Conservation (phyloP, 768 basidiomycete genomes). For the Rossbeevera mucosa region DNA sequence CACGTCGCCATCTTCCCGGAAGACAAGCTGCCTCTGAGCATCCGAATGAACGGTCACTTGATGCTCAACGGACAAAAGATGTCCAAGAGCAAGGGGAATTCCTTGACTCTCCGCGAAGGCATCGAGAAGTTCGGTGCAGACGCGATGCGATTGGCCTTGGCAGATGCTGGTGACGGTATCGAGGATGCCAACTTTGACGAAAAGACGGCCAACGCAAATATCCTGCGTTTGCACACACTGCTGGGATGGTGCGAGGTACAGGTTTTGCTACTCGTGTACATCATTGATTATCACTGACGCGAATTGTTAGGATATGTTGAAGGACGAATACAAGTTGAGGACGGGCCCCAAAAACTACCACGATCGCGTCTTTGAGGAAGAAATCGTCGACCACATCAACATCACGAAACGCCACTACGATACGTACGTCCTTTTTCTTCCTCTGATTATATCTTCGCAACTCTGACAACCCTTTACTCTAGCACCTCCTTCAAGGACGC, state of each 20-base stretch:
- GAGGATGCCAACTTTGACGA: constrained; percentile 99
- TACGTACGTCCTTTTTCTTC: constrained; percentile 48
- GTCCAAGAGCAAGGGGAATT: constrained; percentile 96
- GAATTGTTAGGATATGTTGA: constrained; percentile 67
- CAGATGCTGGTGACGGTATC: constrained; percentile 95
- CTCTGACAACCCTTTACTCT: constrained; percentile 1
- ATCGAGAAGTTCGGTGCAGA: constrained; percentile 97
- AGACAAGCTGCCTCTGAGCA: constrained; percentile 85
- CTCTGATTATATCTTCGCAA: not conserved
- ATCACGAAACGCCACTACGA: constrained; percentile 78
- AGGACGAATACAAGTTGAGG: constrained; percentile 66
- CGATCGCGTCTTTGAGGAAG: constrained; percentile 87
- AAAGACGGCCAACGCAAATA: constrained; percentile 95
- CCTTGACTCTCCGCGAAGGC: constrained; percentile 82
- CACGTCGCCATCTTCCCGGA: constrained; percentile 90
- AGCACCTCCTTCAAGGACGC: constrained; percentile 97
- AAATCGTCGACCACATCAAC: constrained; percentile 82
- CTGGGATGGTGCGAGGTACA: constrained; percentile 89
- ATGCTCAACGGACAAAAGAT: constrained; percentile 99
- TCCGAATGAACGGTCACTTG: constrained; percentile 95
- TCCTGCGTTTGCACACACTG: constrained; percentile 87
- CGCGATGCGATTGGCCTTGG: constrained; percentile 84
- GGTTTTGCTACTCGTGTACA: not conserved
- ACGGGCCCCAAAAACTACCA: constrained; percentile 74
- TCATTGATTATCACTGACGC: not conserved